Base-by-base conservation (phyloP, 805 yeast species). In the Saturnispora hagleri region DNA sequence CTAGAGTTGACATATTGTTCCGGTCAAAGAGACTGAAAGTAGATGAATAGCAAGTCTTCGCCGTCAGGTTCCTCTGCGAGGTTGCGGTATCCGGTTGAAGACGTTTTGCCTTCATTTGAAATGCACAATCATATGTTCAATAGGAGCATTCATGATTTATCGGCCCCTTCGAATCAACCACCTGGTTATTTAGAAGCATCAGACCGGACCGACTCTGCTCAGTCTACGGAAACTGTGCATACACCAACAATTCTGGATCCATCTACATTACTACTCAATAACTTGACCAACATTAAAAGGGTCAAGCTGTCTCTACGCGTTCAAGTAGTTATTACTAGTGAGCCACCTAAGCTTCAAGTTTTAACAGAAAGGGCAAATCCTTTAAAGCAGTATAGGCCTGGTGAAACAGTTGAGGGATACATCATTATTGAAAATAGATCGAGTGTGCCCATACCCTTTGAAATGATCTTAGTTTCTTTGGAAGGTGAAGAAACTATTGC, bases 21-120 rank as follows among this genome's bases (percentile, higher is more conserved):
- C 24, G 7, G 6, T 15, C 9, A 10, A 18, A 38, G 9, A 38
- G 42, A 38, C 20, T 18, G 24, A 41, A 22, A 24, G 28, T 27
- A 8, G 4, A 41, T 24, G 44, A 24, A 10, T 12, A 22, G 17
- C 31, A 12, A 22, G 31, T 8, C 44, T 22, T 24, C 44, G 10
- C 20, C 44, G 8, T 6, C 28, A 5, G 6, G 4, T 4, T 18
- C 42, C 24, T 38, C 24, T 20, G 26, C 12, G 15, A 20, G 13
- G 42, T 17, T 38, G 15, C 22, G 20, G 5, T 38, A 38, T 15
- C 44, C 27, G 24, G 18, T 56, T 20, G 63, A 59, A 43, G 88
- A 83, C 59, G 76, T 83, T 1, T 61, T 83, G 40, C 89, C 89
- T 0, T 81, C 87, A 0, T 83, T 82, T 61, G 86, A 82, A 57